Conservation (phyloP, 257 asterid genomes). For the Gardenia jasminoides region DNA sequence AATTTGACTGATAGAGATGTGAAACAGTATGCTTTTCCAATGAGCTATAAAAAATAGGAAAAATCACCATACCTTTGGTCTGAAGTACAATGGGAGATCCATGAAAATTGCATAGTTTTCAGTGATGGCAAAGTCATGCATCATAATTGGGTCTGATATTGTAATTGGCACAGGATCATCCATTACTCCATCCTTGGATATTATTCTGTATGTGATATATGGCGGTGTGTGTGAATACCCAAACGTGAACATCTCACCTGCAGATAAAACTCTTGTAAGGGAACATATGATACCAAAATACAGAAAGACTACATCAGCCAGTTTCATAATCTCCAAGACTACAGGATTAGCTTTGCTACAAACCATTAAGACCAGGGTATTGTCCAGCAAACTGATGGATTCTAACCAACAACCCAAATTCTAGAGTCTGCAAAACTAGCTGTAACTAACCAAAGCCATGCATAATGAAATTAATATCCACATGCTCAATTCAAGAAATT, state of each 20-base stretch:
- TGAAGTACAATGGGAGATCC: slow-evolving; percentile 89
- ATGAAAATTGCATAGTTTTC: slow-evolving; percentile 89
- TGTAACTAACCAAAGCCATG: not conserved
- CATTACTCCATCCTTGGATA: slow-evolving; percentile 89
- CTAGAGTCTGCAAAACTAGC: not conserved
- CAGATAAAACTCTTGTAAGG: slow-evolving; percentile 27
- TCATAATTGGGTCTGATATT: slow-evolving; percentile 75
- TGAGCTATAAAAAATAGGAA: not conserved
- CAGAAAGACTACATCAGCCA: not conserved
- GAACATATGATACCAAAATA: slow-evolving; percentile 4
- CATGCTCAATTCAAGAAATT: not conserved
- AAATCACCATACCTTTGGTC: slow-evolving; percentile 61
- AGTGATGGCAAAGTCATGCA: slow-evolving; percentile 99
- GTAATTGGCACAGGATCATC: slow-evolving; percentile 95
- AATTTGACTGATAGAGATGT: too few relatives aligned
- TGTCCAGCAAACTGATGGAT: not conserved
- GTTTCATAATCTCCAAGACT: not conserved
- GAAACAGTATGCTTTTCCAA: not conserved
- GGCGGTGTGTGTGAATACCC: slow-evolving; percentile 82
- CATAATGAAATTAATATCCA: not conserved
- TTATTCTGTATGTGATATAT: slow-evolving; percentile 80
- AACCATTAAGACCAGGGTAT: too few relatives aligned
- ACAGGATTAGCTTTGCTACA: not conserved
- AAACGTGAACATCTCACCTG: slow-evolving; percentile 98
- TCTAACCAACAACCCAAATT: not conserved